Evolutionary conservation across 345 rosid species (phyloP).

Genomic region (Lagerstroemia speciosa): DNA sequence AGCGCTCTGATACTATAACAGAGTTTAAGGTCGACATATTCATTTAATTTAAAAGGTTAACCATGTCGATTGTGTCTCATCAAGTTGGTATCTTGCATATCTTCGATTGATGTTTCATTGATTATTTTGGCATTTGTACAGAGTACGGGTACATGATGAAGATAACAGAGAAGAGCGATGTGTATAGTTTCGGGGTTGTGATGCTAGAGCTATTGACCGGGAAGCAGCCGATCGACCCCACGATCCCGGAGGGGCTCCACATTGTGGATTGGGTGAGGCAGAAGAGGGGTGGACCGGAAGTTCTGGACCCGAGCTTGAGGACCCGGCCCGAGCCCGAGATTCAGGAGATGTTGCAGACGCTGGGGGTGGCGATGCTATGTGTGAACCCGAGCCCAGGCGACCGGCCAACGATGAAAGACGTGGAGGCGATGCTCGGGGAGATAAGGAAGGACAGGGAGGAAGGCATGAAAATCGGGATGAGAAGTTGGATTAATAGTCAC

Average conservation of each 20-base stretch:
- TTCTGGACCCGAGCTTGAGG: slow-evolving; percentile 32
- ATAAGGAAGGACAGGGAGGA: slow-evolving; percentile 58
- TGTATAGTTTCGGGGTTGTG: slow-evolving; percentile 44
- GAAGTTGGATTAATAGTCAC: slow-evolving; percentile 14
- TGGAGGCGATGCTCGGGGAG: slow-evolving; percentile 57
- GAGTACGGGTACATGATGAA: slow-evolving; percentile 88
- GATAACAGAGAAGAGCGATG: slow-evolving; percentile 57
- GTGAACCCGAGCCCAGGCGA: slow-evolving; percentile 48
- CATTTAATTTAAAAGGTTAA: too few species aligned
- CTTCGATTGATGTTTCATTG: too few species aligned
- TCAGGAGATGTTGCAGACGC: slow-evolving; percentile 54
- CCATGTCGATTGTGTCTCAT: too few species aligned
- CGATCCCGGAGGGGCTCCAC: slow-evolving; percentile 65
- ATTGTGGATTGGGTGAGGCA: slow-evolving; percentile 70
- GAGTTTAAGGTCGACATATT: too few species aligned
- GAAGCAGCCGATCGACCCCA: slow-evolving; percentile 84
- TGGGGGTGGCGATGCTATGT: slow-evolving; percentile 66
- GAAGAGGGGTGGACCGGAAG: slow-evolving; percentile 31
- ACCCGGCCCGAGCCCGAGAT: slow-evolving; percentile 44
- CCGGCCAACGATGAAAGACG: slow-evolving; percentile 69
- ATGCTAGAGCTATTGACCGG: slow-evolving; percentile 75
- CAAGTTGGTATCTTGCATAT: too few species aligned
- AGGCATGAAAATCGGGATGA: slow-evolving; percentile 27
- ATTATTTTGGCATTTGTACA: slow-evolving; percentile 11
- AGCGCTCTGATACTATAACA: too few species aligned